Evolutionary conservation across 106 monocot genomes (phyloP), one percentile per base, ranked within the genome.

Genomic region (Phalaenopsis aphrodite): DNA sequence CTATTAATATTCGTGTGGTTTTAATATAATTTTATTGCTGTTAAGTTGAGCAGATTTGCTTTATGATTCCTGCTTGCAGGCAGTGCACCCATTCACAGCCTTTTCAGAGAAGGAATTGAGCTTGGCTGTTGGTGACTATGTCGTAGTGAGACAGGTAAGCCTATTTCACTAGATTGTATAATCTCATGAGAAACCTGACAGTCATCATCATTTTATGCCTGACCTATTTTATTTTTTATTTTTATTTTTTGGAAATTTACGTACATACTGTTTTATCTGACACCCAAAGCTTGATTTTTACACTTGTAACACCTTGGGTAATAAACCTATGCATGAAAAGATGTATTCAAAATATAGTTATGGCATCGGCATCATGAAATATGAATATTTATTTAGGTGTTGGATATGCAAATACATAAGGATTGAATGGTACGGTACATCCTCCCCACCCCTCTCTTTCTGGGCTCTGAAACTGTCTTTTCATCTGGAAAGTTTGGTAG

Each of bases 61-160:
- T 14, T 74, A 8, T 14, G 79, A 49, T 18, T 75, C 75, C 7
- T 77, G 47, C 42, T 81, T 88, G 56, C 87, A 98, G 97, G 94
- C 86, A 57, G 68, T 92, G 79, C 88, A 92, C 87, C 61, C 88
- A 69, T 98, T 98, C 77, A 82, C 78, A 79, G 91, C 85, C 78
- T 43, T 86, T 55, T 86, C 94, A 52, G 90, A 85, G 66, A 98
- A 90, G 85, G 97, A 98, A 83, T 79, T 98, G 72, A 92, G 86
- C 86, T 88, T 98, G 77, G 80, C 87, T 56, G 86, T 84, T 42
- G 97, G 97, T 48, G 97, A 98, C 66, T 98, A 98, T 85, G 89
- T 98, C 84, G 97, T 94, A 76, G 97, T 98, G 41, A 87, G 89
- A 38, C 81, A 92, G 89, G 89, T 89, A 49, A 56, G 72, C 6